Evolutionary conservation across 2,329 filamentous ascomycete genomes (phyloP).

Genomic region (Arthrobotrys iridis): DNA sequence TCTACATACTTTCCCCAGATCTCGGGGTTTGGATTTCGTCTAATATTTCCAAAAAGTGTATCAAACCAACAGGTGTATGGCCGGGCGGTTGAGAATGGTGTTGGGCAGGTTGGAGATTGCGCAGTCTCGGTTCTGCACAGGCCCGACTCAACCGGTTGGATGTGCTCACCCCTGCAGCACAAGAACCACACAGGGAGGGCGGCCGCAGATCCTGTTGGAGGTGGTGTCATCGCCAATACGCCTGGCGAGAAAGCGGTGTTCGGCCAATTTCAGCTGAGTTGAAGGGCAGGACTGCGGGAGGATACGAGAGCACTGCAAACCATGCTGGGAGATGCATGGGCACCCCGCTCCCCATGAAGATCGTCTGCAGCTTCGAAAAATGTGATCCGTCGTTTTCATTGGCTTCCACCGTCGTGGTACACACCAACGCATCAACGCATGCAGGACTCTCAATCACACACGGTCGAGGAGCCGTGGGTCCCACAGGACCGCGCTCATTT

Average conservation of each 20-base stretch:
- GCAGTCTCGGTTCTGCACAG: constrained; percentile 28
- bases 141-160: constrained; percentile 21
- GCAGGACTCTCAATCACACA: constrained; percentile 45
- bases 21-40: constrained; percentile 34
- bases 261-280: constrained; percentile 48
- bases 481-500: constrained; percentile 11
- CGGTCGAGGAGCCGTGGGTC: constrained; percentile 32
- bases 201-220: constrained; percentile 21
- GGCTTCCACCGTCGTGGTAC: constrained; percentile 33
- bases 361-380: constrained; percentile 25
- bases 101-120: constrained; percentile 46
- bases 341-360: constrained; percentile 49
- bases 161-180: constrained; percentile 14
- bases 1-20: constrained; percentile 50
- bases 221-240: constrained; percentile 30
- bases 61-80: neutral
- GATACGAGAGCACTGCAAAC: constrained; percentile 26
- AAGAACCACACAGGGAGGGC: constrained; percentile 15
- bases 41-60: constrained; percentile 47
- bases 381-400: constrained; percentile 41
- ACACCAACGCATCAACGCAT: constrained; percentile 46
- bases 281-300: constrained; percentile 14
- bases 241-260: constrained; percentile 24
- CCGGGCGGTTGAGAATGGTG: constrained; percentile 18
- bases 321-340: constrained; percentile 27